A percentile compares a stretch with the other conserved stretches of the same genome.
Evolutionary conservation across 805 yeast genomes (phyloP).

Genomic region (Lachancea sp.): DNA sequence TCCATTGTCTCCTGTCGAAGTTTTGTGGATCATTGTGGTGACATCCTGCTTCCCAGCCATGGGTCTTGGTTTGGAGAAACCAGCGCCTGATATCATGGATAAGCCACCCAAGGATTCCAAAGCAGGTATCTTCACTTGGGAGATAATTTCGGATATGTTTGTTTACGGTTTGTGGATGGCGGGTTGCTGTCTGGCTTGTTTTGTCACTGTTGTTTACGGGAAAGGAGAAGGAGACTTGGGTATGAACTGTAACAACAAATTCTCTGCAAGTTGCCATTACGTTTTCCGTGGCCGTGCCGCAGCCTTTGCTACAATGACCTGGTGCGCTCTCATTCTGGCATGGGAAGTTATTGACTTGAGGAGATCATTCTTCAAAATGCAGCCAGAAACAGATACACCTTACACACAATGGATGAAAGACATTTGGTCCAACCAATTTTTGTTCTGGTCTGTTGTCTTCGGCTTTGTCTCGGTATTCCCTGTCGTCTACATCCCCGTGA

Average conservation of each 20-base stretch:
- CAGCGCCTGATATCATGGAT: slow-evolving; percentile 88
- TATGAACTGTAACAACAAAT: slow-evolving; percentile 49
- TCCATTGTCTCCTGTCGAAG: slow-evolving; percentile 96
- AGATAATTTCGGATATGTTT: slow-evolving; percentile 61
- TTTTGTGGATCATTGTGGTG: slow-evolving; percentile 90
- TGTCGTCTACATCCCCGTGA: slow-evolving; percentile 82
- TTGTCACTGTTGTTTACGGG: slow-evolving; percentile 61
- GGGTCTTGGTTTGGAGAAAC: slow-evolving; percentile 94
- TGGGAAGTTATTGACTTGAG: slow-evolving; percentile 78
- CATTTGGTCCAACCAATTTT: slow-evolving; percentile 65
- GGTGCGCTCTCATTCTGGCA: slow-evolving; percentile 76
- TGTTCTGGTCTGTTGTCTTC: slow-evolving; percentile 72
- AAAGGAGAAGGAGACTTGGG: slow-evolving; percentile 64
- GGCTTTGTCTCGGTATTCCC: slow-evolving; percentile 75
- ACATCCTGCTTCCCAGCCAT: slow-evolving; percentile 99
- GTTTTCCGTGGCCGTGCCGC: slow-evolving; percentile 75
- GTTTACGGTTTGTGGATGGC: slow-evolving; percentile 75
- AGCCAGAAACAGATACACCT: slow-evolving; percentile 56
- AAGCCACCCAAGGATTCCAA: slow-evolving; percentile 87
- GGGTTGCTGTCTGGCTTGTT: slow-evolving; percentile 56
- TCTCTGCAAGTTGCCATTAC: slow-evolving; percentile 42
- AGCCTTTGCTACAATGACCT: slow-evolving; percentile 75
- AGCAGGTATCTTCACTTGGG: slow-evolving; percentile 73
- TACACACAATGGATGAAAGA: slow-evolving; percentile 55
- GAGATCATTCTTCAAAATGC: slow-evolving; percentile 64